Evolutionary conservation across 164 flowering plant species (phyloP).

Genomic region (Nymphaea thermarum): DNA sequence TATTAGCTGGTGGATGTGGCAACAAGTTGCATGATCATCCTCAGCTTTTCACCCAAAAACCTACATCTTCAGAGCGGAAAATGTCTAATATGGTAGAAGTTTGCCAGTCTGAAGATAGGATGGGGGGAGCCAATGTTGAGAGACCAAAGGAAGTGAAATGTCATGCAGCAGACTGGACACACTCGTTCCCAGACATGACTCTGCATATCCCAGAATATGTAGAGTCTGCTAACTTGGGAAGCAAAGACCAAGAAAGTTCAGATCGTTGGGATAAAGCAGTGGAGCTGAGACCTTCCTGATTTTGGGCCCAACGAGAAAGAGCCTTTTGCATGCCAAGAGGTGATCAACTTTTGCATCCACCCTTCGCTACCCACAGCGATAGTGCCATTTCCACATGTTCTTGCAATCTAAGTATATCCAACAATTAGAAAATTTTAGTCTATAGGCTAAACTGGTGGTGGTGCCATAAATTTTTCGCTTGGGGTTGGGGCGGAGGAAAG

Average conservation of each 20-base stretch:
- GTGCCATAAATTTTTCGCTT: too few relatives aligned
- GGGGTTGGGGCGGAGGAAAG: too few relatives aligned
- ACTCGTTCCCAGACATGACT: slow-evolving; percentile 10
- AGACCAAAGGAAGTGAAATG: slow-evolving; percentile 7
- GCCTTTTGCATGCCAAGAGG: too few relatives aligned
- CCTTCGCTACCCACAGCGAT: too few relatives aligned
- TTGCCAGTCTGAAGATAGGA: slow-evolving; percentile 10
- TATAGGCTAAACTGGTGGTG: too few relatives aligned
- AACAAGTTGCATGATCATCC: slow-evolving; percentile 7
- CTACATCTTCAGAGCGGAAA: slow-evolving; percentile 7
- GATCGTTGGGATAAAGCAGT: slow-evolving; percentile 7
- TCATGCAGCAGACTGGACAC: slow-evolving; percentile 9
- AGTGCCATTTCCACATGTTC: too few relatives aligned
- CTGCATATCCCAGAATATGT: slow-evolving; percentile 6
- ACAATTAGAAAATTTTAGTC: too few relatives aligned
- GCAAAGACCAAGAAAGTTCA: slow-evolving; percentile 8
- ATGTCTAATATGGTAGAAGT: slow-evolving; percentile 12
- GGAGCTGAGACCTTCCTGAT: too few relatives aligned
- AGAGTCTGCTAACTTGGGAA: slow-evolving; percentile 9
- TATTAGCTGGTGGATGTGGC: slow-evolving; percentile 9
- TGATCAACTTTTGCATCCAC: too few relatives aligned
- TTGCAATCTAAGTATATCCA: too few relatives aligned
- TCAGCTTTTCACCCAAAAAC: slow-evolving; percentile 7
- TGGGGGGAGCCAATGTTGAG: slow-evolving; percentile 12
- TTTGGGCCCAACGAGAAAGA: too few relatives aligned